phyloP scores from a whole-genome alignment of 2,329 filamentous ascomycete species.

The Orbilia brochopaga region DNA sequence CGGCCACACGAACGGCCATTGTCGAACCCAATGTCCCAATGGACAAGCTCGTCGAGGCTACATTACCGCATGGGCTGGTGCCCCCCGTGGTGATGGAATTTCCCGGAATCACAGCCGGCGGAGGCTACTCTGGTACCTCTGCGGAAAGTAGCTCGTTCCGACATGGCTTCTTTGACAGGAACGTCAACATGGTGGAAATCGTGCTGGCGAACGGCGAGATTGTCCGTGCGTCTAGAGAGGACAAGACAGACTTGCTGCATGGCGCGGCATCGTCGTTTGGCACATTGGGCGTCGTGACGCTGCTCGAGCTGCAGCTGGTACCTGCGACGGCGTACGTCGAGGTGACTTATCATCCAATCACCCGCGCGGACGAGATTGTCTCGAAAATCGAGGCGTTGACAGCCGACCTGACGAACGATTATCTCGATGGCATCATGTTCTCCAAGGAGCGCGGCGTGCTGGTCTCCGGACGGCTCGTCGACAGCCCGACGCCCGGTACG shows the following conservation, averaged over 20 bases:
- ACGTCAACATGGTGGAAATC: slow-evolving; percentile 68
- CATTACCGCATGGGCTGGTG: slow-evolving; percentile 64
- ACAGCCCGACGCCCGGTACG: slow-evolving; percentile 59
- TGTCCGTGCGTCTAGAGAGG: slow-evolving; percentile 60
- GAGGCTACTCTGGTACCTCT: slow-evolving; percentile 70
- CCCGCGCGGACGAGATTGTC: slow-evolving; percentile 58
- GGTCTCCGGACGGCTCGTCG: slow-evolving; percentile 66
- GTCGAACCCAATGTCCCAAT: slow-evolving; percentile 75
- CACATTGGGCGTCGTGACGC: slow-evolving; percentile 67
- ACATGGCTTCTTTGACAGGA: slow-evolving; percentile 71
- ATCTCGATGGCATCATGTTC: slow-evolving; percentile 73
- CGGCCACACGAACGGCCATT: slow-evolving; percentile 59
- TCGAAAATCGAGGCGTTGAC: slow-evolving; percentile 63
- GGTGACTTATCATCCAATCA: slow-evolving; percentile 66
- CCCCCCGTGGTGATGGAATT: slow-evolving; percentile 74
- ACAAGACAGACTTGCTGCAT: slow-evolving; percentile 65
- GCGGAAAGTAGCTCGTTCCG: slow-evolving; percentile 72
- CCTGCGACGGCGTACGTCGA: slow-evolving; percentile 66
- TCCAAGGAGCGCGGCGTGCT: slow-evolving; percentile 65
- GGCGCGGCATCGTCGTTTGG: slow-evolving; percentile 68
- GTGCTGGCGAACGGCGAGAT: slow-evolving; percentile 67
- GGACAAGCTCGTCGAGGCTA: slow-evolving; percentile 68
- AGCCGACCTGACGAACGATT: slow-evolving; percentile 64
- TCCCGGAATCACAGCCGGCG: slow-evolving; percentile 72
- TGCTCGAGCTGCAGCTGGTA: slow-evolving; percentile 67